phyloP scores from a whole-genome alignment of 305 asterid species.

The Petunia hybrid region DNA sequence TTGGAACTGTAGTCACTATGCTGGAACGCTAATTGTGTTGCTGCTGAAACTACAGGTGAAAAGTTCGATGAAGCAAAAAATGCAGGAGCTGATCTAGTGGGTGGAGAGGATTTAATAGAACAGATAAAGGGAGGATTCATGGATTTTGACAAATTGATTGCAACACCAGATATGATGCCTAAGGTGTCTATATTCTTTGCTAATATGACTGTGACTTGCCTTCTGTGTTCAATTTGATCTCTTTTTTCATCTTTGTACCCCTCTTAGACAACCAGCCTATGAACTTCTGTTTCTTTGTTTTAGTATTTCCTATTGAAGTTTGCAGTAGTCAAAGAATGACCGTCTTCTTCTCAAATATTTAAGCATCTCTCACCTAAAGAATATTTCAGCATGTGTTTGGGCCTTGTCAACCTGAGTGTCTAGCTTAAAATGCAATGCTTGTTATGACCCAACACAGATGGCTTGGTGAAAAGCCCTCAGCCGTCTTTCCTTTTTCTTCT shows the following conservation, averaged over 20 bases:
- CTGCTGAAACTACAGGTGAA: conserved; percentile 67
- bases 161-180: conserved; percentile 99
- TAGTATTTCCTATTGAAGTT: neutral
- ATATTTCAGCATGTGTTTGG: neutral
- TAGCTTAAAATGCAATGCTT: neutral
- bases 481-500: neutral
- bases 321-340: neutral
- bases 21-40: conserved; percentile 39
- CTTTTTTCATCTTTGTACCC: neutral
- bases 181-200: conserved; percentile 55
- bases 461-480: neutral
- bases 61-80: conserved; percentile 95
- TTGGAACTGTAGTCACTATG: conserved; percentile 30
- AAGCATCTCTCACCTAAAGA: neutral
- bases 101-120: conserved; percentile 93
- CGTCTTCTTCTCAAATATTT: neutral
- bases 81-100: conserved; percentile 98
- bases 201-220: neutral
- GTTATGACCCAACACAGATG: neutral
- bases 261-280: neutral
- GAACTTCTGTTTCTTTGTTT: conserved; percentile 20
- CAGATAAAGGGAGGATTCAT: conserved; percentile 93
- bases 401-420: neutral
- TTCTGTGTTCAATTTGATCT: conserved; percentile 20
- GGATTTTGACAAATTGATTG: conserved; percentile 95